Conservation (phyloP, 2,329 filamentous ascomycete genomes). For the Parastagonospora avenae region DNA sequence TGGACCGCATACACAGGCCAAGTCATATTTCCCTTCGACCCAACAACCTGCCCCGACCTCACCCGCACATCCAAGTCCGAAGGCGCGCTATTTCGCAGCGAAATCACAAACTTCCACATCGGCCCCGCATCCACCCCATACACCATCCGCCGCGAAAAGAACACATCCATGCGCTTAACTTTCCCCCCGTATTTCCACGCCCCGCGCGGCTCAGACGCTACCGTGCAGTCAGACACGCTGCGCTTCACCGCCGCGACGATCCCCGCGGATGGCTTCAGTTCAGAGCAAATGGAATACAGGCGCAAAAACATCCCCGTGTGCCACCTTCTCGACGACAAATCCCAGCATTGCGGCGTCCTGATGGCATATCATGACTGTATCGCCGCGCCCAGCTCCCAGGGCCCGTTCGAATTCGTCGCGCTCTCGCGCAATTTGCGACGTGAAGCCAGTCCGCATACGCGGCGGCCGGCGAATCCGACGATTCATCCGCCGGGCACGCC, state of each 20-base stretch:
- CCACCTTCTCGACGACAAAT: conserved; percentile 27
- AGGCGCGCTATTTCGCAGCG: conserved; percentile 36
- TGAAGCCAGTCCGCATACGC: conserved; percentile 16
- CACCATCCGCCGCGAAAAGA: conserved; percentile 35
- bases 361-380: conserved; percentile 36
- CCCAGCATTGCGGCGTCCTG: conserved; percentile 36
- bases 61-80: conserved; percentile 21
- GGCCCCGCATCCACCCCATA: conserved; percentile 29
- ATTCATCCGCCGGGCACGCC: conserved; percentile 41
- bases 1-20: conserved; percentile 35
- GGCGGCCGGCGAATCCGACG: conserved; percentile 16
- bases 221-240: conserved; percentile 25
- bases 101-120: conserved; percentile 33
- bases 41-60: conserved; percentile 37
- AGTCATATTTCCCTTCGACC: conserved; percentile 43
- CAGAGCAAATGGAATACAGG: conserved; percentile 29
- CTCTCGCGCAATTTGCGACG: conserved; percentile 34
- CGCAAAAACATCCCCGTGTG: conserved; percentile 29
- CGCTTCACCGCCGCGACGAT: conserved; percentile 34
- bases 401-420: conserved; percentile 35
- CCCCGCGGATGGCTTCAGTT: conserved; percentile 30
- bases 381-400: conserved; percentile 18
- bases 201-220: conserved; percentile 22
- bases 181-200: conserved; percentile 36
- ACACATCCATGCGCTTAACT: conserved; percentile 23